These are phyloP conservation scores for Fremontodendron californicum DNA, from an alignment of 345 rosid species.

Conservation along the genomic window DNA sequence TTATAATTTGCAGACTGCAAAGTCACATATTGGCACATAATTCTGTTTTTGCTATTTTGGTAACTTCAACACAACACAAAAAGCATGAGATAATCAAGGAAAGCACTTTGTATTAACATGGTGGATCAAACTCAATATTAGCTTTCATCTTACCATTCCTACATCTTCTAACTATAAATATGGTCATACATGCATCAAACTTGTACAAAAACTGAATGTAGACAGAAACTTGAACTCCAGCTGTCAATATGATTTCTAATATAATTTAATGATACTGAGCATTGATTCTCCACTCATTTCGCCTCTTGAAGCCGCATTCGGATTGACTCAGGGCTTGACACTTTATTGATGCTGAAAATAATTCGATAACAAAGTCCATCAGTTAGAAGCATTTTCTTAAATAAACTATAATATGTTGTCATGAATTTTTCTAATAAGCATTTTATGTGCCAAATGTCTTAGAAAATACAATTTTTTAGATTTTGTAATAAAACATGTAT, in stretches of 20 bases:
- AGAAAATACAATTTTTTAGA: background rate
- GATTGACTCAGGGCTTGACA: constrained; percentile 42
- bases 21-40: background rate
- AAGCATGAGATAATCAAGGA: background rate
- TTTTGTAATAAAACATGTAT: background rate
- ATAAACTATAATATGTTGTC: background rate
- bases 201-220: background rate
- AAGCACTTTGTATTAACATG: background rate
- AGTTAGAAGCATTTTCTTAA: background rate
- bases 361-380: background rate
- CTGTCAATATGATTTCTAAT: background rate
- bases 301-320: constrained; percentile 50
- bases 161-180: background rate
- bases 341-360: constrained; percentile 60
- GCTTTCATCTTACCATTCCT: background rate
- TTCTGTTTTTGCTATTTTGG: background rate
- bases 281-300: constrained; percentile 24
- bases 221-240: background rate
- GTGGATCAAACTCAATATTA: background rate
- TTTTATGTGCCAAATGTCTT: background rate
- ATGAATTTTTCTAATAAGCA: background rate
- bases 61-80: background rate
- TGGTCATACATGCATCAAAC: background rate
- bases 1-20: background rate
- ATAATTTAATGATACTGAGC: background rate